Conservation (phyloP, 768 basidiomycete species). For the Boletus tomentosulus region DNA sequence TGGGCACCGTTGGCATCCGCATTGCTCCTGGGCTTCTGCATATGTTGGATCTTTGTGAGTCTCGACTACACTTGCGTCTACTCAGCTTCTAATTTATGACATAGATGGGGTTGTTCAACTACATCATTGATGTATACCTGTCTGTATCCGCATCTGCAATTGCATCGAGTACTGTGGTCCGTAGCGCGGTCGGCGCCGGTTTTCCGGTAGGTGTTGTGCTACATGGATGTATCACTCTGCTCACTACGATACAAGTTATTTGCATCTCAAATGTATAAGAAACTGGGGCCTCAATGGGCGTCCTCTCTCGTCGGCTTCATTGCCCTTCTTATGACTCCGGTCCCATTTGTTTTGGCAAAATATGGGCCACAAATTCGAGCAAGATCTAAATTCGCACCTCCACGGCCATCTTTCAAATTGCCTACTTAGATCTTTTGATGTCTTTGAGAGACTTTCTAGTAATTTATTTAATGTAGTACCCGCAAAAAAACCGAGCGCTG, state of each 20-base stretch:
- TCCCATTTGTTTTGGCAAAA: slow-evolving; percentile 44
- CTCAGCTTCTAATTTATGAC: neutral
- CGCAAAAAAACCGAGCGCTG: neutral
- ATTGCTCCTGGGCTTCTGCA: slow-evolving; percentile 46
- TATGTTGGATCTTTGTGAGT: slow-evolving; percentile 53
- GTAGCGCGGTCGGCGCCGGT: slow-evolving; percentile 50
- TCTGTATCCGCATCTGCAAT: slow-evolving; percentile 53
- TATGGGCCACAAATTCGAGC: slow-evolving; percentile 42
- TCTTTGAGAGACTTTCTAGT: neutral
- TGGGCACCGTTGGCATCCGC: slow-evolving; percentile 54
- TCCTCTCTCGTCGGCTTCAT: slow-evolving; percentile 53
- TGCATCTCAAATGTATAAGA: slow-evolving; percentile 50
- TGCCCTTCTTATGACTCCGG: slow-evolving; percentile 49
- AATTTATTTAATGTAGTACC: neutral
- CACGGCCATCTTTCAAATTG: slow-evolving; percentile 10
- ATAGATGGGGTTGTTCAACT: slow-evolving; percentile 53
- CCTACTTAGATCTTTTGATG: slow-evolving; percentile 2
- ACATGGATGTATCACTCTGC: neutral
- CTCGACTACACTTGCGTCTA: neutral
- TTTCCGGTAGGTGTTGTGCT: slow-evolving; percentile 34
- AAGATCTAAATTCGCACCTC: slow-evolving; percentile 42
- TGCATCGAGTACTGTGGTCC: slow-evolving; percentile 48
- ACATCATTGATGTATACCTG: slow-evolving; percentile 59
- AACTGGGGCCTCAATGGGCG: slow-evolving; percentile 52
- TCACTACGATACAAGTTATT: slow-evolving; percentile 37